phyloP scores from a whole-genome alignment of 2,329 filamentous ascomycete genomes.

The Neonectria coccinea region DNA sequence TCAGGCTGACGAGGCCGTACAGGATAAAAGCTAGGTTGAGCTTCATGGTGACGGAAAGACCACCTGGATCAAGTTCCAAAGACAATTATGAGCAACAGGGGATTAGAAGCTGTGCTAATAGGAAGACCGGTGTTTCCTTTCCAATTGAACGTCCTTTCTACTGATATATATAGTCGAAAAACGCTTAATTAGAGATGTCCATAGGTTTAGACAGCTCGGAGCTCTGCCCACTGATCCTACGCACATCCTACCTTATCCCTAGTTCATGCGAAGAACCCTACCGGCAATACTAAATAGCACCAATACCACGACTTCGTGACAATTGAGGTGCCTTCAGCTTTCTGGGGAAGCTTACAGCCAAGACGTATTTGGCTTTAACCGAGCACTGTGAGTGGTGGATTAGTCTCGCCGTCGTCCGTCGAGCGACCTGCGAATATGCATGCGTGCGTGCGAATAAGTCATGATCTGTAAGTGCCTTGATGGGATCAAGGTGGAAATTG shows the following conservation, averaged over 20 bases:
- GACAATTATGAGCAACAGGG: neutral
- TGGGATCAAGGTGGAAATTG: neutral
- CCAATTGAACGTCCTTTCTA: neutral
- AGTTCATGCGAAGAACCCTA: conserved; percentile 36
- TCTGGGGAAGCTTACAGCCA: neutral
- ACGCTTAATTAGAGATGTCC: conserved; percentile 8
- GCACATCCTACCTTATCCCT: neutral
- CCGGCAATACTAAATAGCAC: conserved; percentile 35
- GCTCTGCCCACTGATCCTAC: conserved; percentile 11
- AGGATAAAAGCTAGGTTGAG: conserved; percentile 25
- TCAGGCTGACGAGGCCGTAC: conserved; percentile 29
- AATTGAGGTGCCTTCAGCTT: neutral
- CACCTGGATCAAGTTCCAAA: neutral
- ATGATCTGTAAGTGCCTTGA: neutral
- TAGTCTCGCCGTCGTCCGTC: neutral
- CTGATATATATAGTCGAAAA: neutral
- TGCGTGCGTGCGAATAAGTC: neutral
- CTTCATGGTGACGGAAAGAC: conserved; percentile 31
- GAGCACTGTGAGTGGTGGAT: neutral
- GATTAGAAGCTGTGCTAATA: neutral
- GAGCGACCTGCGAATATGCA: neutral
- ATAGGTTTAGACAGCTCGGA: conserved; percentile 16
- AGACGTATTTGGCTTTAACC: neutral
- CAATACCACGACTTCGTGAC: conserved; percentile 26
- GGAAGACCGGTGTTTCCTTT: neutral